Conservation (phyloP, 345 rosid genomes). For the Isatis tinctoria region DNA sequence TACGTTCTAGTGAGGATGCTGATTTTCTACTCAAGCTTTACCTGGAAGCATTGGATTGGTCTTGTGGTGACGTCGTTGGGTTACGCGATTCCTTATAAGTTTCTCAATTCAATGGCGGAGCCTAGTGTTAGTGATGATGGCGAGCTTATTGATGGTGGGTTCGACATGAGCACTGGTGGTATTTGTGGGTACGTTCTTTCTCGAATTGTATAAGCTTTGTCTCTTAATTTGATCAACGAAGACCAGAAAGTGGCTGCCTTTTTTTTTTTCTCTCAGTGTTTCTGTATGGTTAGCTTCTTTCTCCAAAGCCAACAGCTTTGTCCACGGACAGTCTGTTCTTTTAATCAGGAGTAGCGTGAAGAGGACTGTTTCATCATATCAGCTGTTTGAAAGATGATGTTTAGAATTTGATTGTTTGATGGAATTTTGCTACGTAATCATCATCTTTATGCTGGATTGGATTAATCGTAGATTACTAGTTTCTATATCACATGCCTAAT, state of each 20-base stretch:
- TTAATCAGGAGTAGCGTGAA: neutral
- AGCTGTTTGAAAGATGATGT: neutral
- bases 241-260: neutral
- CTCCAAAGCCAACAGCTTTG: neutral
- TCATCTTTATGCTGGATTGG: neutral
- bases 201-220: neutral
- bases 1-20: slow-evolving; percentile 64
- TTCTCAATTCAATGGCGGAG: slow-evolving; percentile 69
- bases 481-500: neutral
- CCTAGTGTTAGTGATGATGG: slow-evolving; percentile 68
- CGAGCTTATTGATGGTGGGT: slow-evolving; percentile 84
- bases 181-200: slow-evolving; percentile 78
- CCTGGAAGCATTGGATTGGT: slow-evolving; percentile 84
- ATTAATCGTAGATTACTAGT: neutral
- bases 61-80: slow-evolving; percentile 60
- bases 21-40: slow-evolving; percentile 56
- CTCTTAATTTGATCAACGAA: neutral
- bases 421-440: neutral
- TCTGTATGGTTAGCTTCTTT: neutral
- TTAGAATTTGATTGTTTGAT: neutral
- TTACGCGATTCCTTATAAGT: slow-evolving; percentile 66
- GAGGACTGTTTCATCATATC: neutral
- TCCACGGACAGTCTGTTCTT: neutral
- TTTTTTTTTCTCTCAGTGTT: neutral
- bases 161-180: slow-evolving; percentile 87